Evolutionary conservation across 371 early-diverging fungal species (phyloP), one percentile per base, ranked within the genome.

Genomic region (Scutellospora calospora): DNA sequence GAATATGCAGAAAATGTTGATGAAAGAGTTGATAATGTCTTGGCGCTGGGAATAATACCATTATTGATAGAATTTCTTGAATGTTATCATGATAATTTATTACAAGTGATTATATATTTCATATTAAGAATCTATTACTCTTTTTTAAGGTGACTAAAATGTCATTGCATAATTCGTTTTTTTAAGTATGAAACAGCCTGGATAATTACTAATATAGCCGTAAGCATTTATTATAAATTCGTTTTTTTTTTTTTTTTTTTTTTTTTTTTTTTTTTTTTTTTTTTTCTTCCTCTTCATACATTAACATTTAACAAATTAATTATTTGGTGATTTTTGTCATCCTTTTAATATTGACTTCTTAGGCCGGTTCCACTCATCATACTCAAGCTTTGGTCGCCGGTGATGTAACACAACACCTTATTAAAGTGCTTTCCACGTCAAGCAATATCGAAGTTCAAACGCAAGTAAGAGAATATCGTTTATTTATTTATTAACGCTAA

Each of bases 151-250:
- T 63, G 9, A 25, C 25, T 16, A n/a, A 55, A 57, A 57, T 25
- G n/a, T 22, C 5, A 25, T 62, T 62, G 5, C 18, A 25, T 31
- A 4, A 29, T 29, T 25, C 9, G 5, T 51, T 20, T 31, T 51
- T 16, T 45, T 41, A n/a, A 72, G 72, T 72, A 72, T 29, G 72
- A 72, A 52, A 72, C 72, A 20, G 72, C 72, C 16, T 72, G 72
- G 72, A 72, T 72, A 51, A 72, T 72, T 52, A 72, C 72, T 3
- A 72, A 72, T 72, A 72, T 72, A 31, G 72, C 72, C 22, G 72
- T 72, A 72, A 51, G 72, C 18, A 29, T 29, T 52, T 18, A 12
- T 27, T 49, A n/a, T 54, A 9, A 38, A 38, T 38, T 38, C 38
- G 38, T 22, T 57, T n/a, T 22, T 3, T 22, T 57, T 55, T 57